Conservation (phyloP, 2,329 filamentous ascomycete species). For the Pseudogymnoascus sp. region DNA sequence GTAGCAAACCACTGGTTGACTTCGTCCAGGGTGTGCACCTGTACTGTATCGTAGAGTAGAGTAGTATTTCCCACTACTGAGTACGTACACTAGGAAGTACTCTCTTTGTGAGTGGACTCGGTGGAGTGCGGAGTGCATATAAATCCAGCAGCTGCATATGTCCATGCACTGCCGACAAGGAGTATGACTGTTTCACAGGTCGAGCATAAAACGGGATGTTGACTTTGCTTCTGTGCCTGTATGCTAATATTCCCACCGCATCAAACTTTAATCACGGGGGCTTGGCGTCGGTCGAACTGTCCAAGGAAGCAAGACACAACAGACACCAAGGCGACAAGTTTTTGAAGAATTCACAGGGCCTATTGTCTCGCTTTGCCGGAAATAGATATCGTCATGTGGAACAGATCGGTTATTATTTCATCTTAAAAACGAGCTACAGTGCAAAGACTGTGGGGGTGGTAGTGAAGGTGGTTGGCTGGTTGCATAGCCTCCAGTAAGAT, state of each 20-base stretch:
- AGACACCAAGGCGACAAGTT: neutral
- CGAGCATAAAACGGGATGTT: neutral
- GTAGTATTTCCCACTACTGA: neutral
- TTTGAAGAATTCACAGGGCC: neutral
- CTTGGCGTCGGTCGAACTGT: neutral
- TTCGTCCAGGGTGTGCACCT: neutral
- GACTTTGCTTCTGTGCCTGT: neutral
- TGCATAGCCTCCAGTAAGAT: neutral
- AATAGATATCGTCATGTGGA: constrained; percentile 6
- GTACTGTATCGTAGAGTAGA: neutral
- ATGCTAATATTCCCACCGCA: neutral
- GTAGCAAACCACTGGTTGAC: neutral
- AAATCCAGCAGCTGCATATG: neutral
- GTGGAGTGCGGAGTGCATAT: constrained; percentile 4
- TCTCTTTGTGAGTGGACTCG: neutral
- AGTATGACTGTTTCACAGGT: neutral
- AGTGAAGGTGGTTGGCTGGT: neutral
- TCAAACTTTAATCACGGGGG: neutral
- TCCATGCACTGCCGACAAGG: neutral
- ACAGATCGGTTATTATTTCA: constrained; percentile 2
- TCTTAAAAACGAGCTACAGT: neutral
- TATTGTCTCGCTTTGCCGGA: neutral
- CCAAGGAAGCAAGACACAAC: neutral
- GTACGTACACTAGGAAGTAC: neutral
- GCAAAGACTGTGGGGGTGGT: neutral